Evolutionary conservation across 306 rosid species (phyloP).

Genomic region (Adenanthera pavonina): DNA sequence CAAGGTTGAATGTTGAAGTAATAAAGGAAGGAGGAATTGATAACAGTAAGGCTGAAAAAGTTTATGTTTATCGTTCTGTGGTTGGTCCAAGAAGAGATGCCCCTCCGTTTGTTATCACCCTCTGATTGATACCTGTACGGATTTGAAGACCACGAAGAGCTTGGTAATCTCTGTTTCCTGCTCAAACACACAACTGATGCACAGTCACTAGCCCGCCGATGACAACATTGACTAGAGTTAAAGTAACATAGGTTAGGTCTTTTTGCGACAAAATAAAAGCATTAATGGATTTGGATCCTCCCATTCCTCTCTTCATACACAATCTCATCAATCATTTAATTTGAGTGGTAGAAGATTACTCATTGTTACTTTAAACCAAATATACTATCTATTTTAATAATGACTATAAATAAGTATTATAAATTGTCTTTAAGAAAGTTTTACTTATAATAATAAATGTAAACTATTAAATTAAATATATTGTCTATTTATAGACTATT

Average conservation of each 20-base stretch:
- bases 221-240: background rate
- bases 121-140: conserved; percentile 41
- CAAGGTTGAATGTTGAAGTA: conserved; percentile 83
- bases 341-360: no score
- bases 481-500: no score
- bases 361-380: no score
- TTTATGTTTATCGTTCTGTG: conserved; percentile 82
- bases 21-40: conserved; percentile 63
- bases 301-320: no score
- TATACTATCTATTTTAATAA: no score
- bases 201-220: background rate
- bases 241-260: background rate
- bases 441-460: no score
- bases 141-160: conserved; percentile 35
- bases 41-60: conserved; percentile 54
- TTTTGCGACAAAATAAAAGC: background rate
- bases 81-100: conserved; percentile 87
- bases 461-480: no score
- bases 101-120: conserved; percentile 80
- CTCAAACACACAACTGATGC: conserved; percentile 8
- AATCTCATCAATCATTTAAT: no score
- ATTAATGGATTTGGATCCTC: background rate
- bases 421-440: no score
- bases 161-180: conserved; percentile 48
- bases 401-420: no score